phyloP scores from a whole-genome alignment of 352 stramenopile species.

The Phytophthora meadii region DNA sequence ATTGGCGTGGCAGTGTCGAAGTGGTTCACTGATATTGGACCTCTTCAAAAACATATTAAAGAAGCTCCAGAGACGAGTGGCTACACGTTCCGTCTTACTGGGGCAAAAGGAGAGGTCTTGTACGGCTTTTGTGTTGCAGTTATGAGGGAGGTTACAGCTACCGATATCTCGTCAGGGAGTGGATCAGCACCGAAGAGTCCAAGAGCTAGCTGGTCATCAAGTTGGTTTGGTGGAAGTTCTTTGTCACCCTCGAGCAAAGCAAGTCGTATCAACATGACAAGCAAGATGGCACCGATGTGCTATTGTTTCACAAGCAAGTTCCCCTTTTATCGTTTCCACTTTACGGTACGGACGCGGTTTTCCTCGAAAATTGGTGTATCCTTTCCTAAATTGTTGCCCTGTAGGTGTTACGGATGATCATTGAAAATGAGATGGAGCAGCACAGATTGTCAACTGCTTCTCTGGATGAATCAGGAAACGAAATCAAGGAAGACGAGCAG shows the following conservation, averaged over 20 bases:
- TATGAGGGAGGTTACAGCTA: constrained; percentile 52
- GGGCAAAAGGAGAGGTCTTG: constrained; percentile 82
- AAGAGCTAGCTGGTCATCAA: constrained; percentile 20
- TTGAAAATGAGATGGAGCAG: constrained; percentile 71
- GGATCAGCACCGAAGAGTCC: constrained; percentile 20
- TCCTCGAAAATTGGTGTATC: not conserved
- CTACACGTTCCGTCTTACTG: constrained; percentile 86
- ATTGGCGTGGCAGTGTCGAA: constrained; percentile 64
- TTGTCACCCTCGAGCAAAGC: constrained; percentile 22
- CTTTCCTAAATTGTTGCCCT: constrained; percentile 9
- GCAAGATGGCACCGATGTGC: constrained; percentile 66
- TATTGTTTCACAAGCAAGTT: constrained; percentile 91
- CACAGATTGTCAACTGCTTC: constrained; percentile 5
- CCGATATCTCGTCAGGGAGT: constrained; percentile 7
- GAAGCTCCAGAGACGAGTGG: constrained; percentile 67
- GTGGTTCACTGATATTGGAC: constrained; percentile 73
- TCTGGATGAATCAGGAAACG: not conserved
- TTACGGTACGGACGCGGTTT: constrained; percentile 48
- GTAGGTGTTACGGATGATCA: constrained; percentile 70
- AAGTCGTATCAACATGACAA: constrained; percentile 18
- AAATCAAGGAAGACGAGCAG: constrained; percentile 38
- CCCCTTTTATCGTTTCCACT: constrained; percentile 88
- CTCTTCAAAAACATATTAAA: constrained; percentile 67
- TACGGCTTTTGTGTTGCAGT: constrained; percentile 83
- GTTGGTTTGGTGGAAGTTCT: constrained; percentile 22